These are phyloP conservation scores for Jatropha podagrica DNA, from an alignment of 441 rosid species.

Conservation along the genomic window DNA sequence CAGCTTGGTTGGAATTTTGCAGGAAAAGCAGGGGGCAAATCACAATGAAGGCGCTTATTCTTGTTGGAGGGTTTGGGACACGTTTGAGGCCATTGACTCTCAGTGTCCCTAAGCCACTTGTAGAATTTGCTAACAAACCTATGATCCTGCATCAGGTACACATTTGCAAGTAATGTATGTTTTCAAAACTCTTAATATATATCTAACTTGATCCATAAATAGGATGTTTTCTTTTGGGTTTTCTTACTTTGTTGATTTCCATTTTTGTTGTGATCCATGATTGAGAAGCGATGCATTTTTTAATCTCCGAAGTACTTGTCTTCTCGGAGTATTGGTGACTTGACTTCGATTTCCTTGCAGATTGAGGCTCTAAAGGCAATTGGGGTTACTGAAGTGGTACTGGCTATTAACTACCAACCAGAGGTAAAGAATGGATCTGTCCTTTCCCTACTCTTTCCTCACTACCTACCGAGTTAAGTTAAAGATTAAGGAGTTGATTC, in stretches of 20 bases:
- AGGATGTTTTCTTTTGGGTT: slow-evolving; percentile 2
- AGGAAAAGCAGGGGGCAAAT: slow-evolving; percentile 40
- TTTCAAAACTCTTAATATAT: background rate
- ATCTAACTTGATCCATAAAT: background rate
- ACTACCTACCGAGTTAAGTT: background rate
- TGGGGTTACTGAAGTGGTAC: slow-evolving; percentile 93
- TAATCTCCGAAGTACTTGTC: background rate
- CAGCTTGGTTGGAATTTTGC: slow-evolving; percentile 30
- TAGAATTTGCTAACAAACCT: slow-evolving; percentile 96
- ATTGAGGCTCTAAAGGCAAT: slow-evolving; percentile 92
- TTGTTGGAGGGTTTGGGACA: slow-evolving; percentile 98
- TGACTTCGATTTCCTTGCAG: slow-evolving; percentile 39
- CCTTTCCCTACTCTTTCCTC: background rate
- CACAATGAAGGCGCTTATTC: slow-evolving; percentile 96
- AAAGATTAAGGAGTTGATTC: background rate
- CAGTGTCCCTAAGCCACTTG: slow-evolving; percentile 95
- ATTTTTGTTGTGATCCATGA: slow-evolving; percentile 2
- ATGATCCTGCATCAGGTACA: slow-evolving; percentile 97
- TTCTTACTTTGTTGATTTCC: slow-evolving; percentile 3
- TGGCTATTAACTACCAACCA: slow-evolving; percentile 97
- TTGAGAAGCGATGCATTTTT: slow-evolving; percentile 10
- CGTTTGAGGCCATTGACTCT: slow-evolving; percentile 96
- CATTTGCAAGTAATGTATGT: slow-evolving; percentile 2
- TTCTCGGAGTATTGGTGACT: background rate
- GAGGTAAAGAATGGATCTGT: slow-evolving; percentile 45